Evolutionary conservation across 2,329 filamentous ascomycete genomes (phyloP), one percentile per base, ranked within the genome.

Genomic region (Stemphylium vesicarium): DNA sequence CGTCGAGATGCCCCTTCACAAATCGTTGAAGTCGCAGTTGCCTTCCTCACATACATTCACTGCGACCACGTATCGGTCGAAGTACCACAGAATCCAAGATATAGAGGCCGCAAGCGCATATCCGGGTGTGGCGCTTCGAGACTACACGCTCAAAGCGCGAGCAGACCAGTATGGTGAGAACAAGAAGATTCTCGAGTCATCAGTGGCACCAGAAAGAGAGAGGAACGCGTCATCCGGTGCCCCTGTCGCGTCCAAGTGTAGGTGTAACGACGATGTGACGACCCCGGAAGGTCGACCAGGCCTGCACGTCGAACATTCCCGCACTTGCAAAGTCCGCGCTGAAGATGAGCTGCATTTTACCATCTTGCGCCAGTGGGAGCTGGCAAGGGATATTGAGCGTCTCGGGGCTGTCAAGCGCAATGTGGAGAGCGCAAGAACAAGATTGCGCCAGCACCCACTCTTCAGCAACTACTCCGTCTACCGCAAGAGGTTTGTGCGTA

Each of bases 301-400:
- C 15, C 18, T 31, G 12, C 18, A 20, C 26, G 8, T 13, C 13
- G 39, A 32, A 15, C 9, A 40, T 15, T 12, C 8, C n/a, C 8
- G 9, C 3, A 20, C 29, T 13, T 24, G 32, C 16, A 20, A 9
- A 9, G 16, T 33, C 13, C 15, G 15, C 20, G 10, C 33, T 13
- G 8, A 36, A 1, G 29, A 31, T 1, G 13, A 24, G 4, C 15
- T 53, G 22, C 38, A 43, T 10, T 37, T 31, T 10, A 20, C 29
- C 11, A 16, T 53, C 20, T 3, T 49, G 0, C 31, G 8, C 11
- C 45, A 42, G 13, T 41, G 46, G 38, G 50, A 53, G 36, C 36
- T 53, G 50, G 38, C 32, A 20, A 38, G 32, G 13, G 44, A 53
- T 26, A 29, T 53, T 2, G 50, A 43, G 38, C 44, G 50, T 18